Evolutionary conservation across 2,329 filamentous ascomycete species (phyloP).

Genomic region (Aspergillus proliferans): DNA sequence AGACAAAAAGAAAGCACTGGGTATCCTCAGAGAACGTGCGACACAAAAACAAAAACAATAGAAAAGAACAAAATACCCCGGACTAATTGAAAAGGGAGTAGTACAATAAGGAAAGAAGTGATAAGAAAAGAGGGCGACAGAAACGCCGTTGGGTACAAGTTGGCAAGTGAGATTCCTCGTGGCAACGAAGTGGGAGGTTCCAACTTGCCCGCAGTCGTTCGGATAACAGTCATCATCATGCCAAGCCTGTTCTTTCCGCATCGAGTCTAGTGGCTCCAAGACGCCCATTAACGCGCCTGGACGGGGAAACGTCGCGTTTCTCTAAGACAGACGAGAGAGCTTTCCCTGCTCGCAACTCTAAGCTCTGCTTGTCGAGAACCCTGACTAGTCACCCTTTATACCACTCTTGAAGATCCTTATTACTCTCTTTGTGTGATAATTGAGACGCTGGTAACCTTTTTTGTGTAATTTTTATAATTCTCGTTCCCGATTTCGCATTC

Average conservation of each 20-base stretch:
- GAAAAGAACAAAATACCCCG: conserved; percentile 11
- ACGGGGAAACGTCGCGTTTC: conserved; percentile 20
- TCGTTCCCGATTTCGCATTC: background rate
- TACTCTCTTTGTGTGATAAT: background rate
- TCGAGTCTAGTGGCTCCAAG: conserved; percentile 16
- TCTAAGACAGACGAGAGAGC: conserved; percentile 6
- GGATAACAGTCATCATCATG: conserved; percentile 9
- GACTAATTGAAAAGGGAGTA: background rate
- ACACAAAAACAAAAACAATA: conserved; percentile 12
- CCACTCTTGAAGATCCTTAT: background rate
- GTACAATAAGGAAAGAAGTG: conserved; percentile 4
- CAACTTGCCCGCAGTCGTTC: background rate
- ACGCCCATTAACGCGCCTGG: conserved; percentile 31
- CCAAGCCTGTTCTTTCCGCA: conserved; percentile 15
- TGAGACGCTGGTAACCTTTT: background rate
- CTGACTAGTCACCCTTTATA: background rate
- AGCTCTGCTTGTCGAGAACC: conserved; percentile 8
- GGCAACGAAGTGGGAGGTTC: conserved; percentile 6
- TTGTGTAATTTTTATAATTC: conserved; percentile 1
- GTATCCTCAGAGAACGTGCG: conserved; percentile 14
- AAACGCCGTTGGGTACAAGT: conserved; percentile 3
- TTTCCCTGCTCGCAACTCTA: conserved; percentile 9
- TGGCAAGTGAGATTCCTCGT: conserved; percentile 7
- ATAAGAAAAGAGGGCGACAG: conserved; percentile 4
- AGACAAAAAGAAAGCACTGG: conserved; percentile 11